Conservation (phyloP, 2,329 filamentous ascomycete genomes). For the Nemania sp. region DNA sequence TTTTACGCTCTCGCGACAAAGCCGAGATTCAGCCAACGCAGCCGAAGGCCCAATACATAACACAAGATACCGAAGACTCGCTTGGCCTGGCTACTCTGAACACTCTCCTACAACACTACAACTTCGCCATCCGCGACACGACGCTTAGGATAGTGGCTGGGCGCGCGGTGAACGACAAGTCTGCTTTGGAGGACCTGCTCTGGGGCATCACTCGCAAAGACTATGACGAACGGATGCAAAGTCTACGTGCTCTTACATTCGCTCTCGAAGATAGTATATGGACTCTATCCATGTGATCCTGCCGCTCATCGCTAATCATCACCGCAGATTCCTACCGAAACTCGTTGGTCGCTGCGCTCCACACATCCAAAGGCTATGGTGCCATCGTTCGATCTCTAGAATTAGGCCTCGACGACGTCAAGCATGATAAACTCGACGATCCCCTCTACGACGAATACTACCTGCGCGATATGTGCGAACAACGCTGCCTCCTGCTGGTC, state of each 20-base stretch:
- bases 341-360: slow-evolving; percentile 50
- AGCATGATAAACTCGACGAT: slow-evolving; percentile 58
- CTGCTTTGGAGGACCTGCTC: slow-evolving; percentile 56
- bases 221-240: slow-evolving; percentile 62
- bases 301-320: slow-evolving; percentile 24
- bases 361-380: slow-evolving; percentile 56
- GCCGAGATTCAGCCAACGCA: slow-evolving; percentile 68
- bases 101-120: slow-evolving; percentile 71
- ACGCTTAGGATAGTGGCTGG: slow-evolving; percentile 63
- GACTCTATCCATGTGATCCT: background rate
- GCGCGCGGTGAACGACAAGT: slow-evolving; percentile 61
- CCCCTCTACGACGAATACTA: slow-evolving; percentile 66
- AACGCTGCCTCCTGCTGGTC: slow-evolving; percentile 62
- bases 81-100: slow-evolving; percentile 68
- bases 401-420: slow-evolving; percentile 55
- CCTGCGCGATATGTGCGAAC: slow-evolving; percentile 64
- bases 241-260: slow-evolving; percentile 60
- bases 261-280: slow-evolving; percentile 55
- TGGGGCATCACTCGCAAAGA: slow-evolving; percentile 62
- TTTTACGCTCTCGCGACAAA: slow-evolving; percentile 64
- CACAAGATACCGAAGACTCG: slow-evolving; percentile 75
- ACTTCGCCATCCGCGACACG: slow-evolving; percentile 72
- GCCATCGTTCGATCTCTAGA: slow-evolving; percentile 66
- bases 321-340: slow-evolving; percentile 39
- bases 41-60: slow-evolving; percentile 73